Base-by-base conservation (phyloP, 2,329 filamentous ascomycete species). In the Stachybotrys elegans region DNA sequence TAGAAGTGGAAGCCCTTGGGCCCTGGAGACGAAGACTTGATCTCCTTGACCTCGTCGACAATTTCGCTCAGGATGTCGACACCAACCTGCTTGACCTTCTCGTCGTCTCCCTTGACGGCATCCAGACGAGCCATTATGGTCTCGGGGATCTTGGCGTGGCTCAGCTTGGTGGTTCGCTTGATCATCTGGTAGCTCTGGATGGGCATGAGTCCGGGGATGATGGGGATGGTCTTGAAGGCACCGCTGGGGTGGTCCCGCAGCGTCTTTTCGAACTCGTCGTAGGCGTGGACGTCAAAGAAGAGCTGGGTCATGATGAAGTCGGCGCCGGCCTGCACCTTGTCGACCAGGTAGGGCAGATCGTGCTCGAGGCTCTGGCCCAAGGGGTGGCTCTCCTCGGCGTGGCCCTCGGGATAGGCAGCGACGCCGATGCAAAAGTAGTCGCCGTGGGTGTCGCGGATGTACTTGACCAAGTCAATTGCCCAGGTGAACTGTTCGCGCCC, bases 301-400 rank as follows among this genome's bases (percentile, higher is more conserved):
- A 98, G 76, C 65, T 98, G 93, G 1, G 93, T 97, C 88, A 98
- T 95, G 66, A 98, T 86, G 60, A 98, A 98, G 67, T 97, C 91
- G 41, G 91, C 93, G 1, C 93, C 93, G 4, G 93, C 93, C 55
- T 84, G 75, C 1, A 85, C 86, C 75, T 98, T 98, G 53, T 95
- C 90, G 11, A 95, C 80, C 43, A 98, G 73, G 57, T 86, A 95
- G 1, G 91, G 88, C 47, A 98, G 68, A 66, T 98, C 93, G 50
- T 86, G 78, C 57, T 94, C 88, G 29, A 83, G 58, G 52, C 76
- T 81, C 66, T 84, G 81, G 21, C 75, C 78, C 25, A 73, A 61
- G 2, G 92, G 92, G 63, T 94, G 85, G 48, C 84, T 88, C 64
- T 95, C 89, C 59, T 95, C 90, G 6, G 90, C 85, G 62, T 97